Percentiles rank a stretch among this genome's conserved stretches.
phyloP scores from a whole-genome alignment of 2,329 filamentous ascomycete genomes.

The Beauveria brongniartii region DNA sequence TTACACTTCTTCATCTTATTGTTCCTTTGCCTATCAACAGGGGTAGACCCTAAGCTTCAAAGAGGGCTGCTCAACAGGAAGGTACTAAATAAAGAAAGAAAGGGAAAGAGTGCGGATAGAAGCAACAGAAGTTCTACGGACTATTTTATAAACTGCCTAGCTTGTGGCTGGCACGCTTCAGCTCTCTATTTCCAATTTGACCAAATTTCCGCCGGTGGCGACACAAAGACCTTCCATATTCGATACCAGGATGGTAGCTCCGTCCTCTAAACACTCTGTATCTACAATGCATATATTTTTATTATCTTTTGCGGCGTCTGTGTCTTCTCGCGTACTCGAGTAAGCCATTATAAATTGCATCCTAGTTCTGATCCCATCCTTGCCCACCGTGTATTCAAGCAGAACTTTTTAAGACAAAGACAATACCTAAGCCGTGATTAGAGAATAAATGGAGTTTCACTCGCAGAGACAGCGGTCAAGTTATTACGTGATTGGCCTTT shows the following conservation, averaged over 20 bases:
- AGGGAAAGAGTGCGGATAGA: background rate
- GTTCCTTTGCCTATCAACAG: no score
- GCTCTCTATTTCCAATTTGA: background rate
- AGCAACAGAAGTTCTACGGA: background rate
- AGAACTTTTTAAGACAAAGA: background rate
- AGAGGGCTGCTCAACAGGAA: no score
- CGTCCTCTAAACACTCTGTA: background rate
- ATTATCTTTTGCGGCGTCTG: background rate
- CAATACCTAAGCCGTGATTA: no score
- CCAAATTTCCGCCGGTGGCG: background rate
- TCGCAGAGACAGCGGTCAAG: no score
- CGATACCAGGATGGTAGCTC: background rate
- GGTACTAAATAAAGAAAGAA: no score
- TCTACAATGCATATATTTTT: background rate
- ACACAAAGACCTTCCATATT: no score
- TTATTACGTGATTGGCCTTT: no score
- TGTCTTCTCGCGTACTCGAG: background rate
- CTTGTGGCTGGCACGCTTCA: background rate
- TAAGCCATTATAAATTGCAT: background rate
- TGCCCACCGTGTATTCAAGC: background rate
- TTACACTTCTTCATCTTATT: no score
- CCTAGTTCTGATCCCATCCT: background rate
- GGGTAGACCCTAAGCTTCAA: no score
- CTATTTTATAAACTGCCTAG: constrained; percentile 1
- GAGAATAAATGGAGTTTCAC: no score